A percentile compares a stretch with the other conserved stretches of the same genome.
These are phyloP conservation scores for Psilocybe cyanescens DNA, from an alignment of 768 basidiomycete species.

Conservation along the genomic window DNA sequence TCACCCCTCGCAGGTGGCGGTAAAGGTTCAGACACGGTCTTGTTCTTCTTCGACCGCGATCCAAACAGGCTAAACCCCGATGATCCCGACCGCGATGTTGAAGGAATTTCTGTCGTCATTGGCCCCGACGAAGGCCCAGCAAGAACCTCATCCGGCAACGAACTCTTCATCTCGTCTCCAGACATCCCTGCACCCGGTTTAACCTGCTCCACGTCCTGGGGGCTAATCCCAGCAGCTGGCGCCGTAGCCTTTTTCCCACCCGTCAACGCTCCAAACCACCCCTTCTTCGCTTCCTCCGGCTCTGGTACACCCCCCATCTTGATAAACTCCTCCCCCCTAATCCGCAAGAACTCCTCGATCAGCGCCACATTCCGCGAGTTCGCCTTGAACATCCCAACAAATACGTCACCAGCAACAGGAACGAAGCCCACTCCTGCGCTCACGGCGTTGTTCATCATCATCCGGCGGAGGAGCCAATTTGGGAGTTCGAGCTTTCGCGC, in stretches of 20 bases:
- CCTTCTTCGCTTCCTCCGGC: constrained; percentile 14
- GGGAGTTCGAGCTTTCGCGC: constrained; percentile 74
- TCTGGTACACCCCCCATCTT: constrained; percentile 43
- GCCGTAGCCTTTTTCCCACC: constrained; percentile 21
- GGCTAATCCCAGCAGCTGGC: constrained; percentile 22
- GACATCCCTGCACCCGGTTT: constrained; percentile 59
- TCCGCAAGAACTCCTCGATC: constrained; percentile 81
- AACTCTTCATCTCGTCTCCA: constrained; percentile 30
- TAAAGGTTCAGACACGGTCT: not conserved
- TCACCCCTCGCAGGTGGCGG: constrained; percentile 20
- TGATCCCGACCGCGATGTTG: constrained; percentile 3
- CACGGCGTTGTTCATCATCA: constrained; percentile 79
- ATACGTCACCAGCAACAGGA: constrained; percentile 76
- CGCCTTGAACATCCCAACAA: constrained; percentile 80
- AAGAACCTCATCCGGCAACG: not conserved
- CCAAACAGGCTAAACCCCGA: constrained; percentile 23
- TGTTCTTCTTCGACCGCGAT: constrained; percentile 18
- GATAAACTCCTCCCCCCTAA: constrained; percentile 76
- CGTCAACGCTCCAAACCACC: constrained; percentile 27
- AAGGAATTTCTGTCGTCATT: not conserved
- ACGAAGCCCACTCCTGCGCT: constrained; percentile 68
- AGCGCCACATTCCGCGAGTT: constrained; percentile 89
- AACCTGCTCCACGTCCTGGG: constrained; percentile 43
- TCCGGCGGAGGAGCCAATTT: constrained; percentile 66
- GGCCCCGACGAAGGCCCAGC: too few relatives aligned